Conservation (phyloP, 2,329 filamentous ascomycete species). For the Arthrinium phaeospermum region DNA sequence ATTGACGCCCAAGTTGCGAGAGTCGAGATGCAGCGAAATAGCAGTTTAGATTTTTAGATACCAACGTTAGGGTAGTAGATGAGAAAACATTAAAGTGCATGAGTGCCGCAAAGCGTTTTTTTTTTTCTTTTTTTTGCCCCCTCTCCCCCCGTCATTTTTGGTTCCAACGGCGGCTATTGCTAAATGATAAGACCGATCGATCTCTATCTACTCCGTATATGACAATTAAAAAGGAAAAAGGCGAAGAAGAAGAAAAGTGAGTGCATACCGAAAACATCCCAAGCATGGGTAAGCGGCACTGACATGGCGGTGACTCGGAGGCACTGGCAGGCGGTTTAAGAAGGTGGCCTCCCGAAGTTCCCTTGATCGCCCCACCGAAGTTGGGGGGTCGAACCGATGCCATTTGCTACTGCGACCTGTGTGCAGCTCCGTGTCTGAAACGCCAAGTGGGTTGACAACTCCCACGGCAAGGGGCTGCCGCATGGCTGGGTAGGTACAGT, state of each 20-base stretch:
- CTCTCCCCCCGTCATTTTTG: too few relatives aligned
- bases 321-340: background rate
- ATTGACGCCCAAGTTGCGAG: background rate
- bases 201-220: background rate
- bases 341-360: background rate
- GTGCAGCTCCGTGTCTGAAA: background rate
- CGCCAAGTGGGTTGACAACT: slow-evolving; percentile 6
- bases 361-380: background rate
- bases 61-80: background rate
- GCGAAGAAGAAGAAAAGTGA: background rate
- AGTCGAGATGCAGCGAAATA: background rate
- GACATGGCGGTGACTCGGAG: slow-evolving; percentile 15
- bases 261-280: background rate
- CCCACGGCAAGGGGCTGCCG: background rate
- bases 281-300: slow-evolving; percentile 2
- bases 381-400: background rate
- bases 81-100: background rate
- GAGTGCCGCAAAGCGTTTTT: background rate
- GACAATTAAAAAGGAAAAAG: background rate
- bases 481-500: background rate
- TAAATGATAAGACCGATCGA: background rate
- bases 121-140: too few relatives aligned
- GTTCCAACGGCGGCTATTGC: too few relatives aligned
- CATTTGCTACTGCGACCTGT: background rate
- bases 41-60: slow-evolving; percentile 7